Conservation (phyloP, 441 rosid genomes). For the Euphorbia schlechtendalii region DNA sequence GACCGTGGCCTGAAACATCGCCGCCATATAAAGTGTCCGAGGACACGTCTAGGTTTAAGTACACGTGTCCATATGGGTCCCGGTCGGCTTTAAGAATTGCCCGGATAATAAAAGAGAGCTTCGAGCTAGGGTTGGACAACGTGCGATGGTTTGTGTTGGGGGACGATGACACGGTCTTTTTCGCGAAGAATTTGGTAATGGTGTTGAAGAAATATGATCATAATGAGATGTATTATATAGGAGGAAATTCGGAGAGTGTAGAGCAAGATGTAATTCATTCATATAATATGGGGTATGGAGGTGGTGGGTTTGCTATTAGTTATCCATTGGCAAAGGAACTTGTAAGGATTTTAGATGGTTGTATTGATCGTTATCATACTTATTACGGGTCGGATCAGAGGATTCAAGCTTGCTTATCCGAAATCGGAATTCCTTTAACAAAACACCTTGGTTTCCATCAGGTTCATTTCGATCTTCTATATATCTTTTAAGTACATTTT, state of each 20-base stretch:
- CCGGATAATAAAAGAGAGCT: constrained; percentile 67
- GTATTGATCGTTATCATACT: constrained; percentile 54
- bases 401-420: constrained; percentile 57
- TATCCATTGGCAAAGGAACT: constrained; percentile 61
- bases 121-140: constrained; percentile 45
- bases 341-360: constrained; percentile 53
- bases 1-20: constrained; percentile 34
- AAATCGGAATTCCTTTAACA: constrained; percentile 64
- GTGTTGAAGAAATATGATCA: constrained; percentile 66
- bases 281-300: constrained; percentile 76
- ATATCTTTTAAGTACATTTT: no score
- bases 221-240: constrained; percentile 73
- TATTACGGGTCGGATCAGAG: constrained; percentile 80
- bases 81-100: constrained; percentile 74
- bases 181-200: constrained; percentile 52
- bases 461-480: no score
- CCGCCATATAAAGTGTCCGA: constrained; percentile 55
- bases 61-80: constrained; percentile 59
- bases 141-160: constrained; percentile 92
- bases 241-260: constrained; percentile 72
- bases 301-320: constrained; percentile 81
- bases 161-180: constrained; percentile 82
- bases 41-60: constrained; percentile 56
- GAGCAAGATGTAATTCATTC: constrained; percentile 63
- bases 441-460: constrained; percentile 82